phyloP scores from a whole-genome alignment of 179 eudicot genomes.

The Silene coronaria region DNA sequence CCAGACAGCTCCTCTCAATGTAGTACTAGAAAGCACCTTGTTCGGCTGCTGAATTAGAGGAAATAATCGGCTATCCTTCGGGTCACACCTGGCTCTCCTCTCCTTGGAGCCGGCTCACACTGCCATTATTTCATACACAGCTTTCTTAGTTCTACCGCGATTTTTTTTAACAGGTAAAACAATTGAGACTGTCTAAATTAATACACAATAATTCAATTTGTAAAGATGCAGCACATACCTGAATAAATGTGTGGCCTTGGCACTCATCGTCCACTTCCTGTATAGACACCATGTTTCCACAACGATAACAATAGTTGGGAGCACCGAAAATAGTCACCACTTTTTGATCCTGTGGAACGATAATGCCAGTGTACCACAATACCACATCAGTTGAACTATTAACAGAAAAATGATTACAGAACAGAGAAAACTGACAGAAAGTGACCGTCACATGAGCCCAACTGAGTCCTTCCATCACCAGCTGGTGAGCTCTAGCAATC shows the following conservation, averaged over 20 bases:
- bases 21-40: conserved; percentile 28
- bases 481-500: conserved; percentile 89
- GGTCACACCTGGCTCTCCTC: conserved; percentile 94
- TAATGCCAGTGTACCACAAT: too few relatives aligned
- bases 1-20: conserved; percentile 16
- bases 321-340: conserved; percentile 93
- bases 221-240: conserved; percentile 61
- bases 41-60: conserved; percentile 40
- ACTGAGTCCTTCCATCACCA: conserved; percentile 93
- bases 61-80: conserved; percentile 89
- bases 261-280: conserved; percentile 98
- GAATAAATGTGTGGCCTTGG: conserved; percentile 89
- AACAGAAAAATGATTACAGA: not conserved
- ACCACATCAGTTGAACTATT: conserved; percentile 89
- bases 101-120: conserved; percentile 97
- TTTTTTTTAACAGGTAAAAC: too few relatives aligned
- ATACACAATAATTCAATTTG: too few relatives aligned
- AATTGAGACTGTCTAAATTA: too few relatives aligned
- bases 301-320: conserved; percentile 89
- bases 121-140: conserved; percentile 7
- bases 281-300: conserved; percentile 97
- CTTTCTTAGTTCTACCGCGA: too few relatives aligned
- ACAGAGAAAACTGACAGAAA: not conserved
- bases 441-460: conserved; percentile 73
- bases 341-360: conserved; percentile 80